Base-by-base conservation (phyloP, 1,284 basidiomycete species). In the Tylopilus sp. region DNA sequence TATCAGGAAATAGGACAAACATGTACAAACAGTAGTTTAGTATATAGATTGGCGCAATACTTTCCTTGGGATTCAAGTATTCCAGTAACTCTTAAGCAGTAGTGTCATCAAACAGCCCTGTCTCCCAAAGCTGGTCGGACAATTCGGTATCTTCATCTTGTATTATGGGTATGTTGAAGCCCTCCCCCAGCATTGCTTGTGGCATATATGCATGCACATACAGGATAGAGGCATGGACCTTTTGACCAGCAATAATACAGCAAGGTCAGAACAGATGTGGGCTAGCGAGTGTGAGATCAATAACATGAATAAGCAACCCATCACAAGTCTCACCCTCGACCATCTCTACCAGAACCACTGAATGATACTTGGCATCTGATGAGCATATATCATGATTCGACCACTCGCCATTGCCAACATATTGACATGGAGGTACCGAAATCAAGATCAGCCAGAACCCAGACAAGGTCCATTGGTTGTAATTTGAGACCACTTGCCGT, bases 201-300 rank as follows among this genome's bases (percentile, higher is more conserved):
- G 77, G 75, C 22, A 60, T 62, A 53, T 77, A 77, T 4, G 62
- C 49, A 3, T 72, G 73, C 6, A 65, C 72, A 62, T 65, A 77
- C 24, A 79, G 44, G 53, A 79, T 60, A 0, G 75, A 79, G 10
- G 70, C 74, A 22, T 77, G 75, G 1, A 78, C 51, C 44, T 73
- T 75, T 57, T 79, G 74, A n/a, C 75, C 74, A 2, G 73, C 73
- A 51, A 75, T 72, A 33, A 75, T 76, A 41, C 70, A 67, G 29
- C 74, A 74, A 15, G 74, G 67, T 41, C 67, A 63, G 13, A 53
- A 3, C 29, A 33, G 57, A 57, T 76, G 77, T 38, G 3, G 47
- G 33, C 76, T 76, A 54, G 22, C 22, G 33, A 49, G 5, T 3
- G 10, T 19, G 38, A 55, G 0, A 52, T 78, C 24, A 64, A 49